Conservation (phyloP, 2,329 filamentous ascomycete genomes). For the Claviceps arundinis region DNA sequence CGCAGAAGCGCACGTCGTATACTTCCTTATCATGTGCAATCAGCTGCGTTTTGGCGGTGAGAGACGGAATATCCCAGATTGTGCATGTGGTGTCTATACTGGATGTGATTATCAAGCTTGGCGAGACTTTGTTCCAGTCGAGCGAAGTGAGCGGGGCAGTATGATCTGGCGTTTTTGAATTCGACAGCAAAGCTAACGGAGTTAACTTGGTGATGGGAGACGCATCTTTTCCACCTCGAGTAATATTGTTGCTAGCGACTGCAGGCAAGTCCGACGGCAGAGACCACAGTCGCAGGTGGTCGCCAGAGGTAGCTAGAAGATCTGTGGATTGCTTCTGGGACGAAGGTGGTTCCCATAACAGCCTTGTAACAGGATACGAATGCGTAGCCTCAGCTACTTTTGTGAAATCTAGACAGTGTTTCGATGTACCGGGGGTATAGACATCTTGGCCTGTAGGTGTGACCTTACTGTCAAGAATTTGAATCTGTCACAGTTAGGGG, state of each 20-base stretch:
- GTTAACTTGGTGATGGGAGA: conserved; percentile 65
- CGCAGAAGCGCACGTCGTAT: conserved; percentile 95
- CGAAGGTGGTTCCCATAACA: conserved; percentile 91
- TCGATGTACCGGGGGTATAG: conserved; percentile 55
- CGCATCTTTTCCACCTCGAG: conserved; percentile 44
- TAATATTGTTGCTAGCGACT: conserved; percentile 50
- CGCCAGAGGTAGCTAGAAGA: conserved; percentile 84
- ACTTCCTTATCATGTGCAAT: conserved; percentile 99
- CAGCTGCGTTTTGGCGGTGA: conserved; percentile 94
- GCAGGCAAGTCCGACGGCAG: conserved; percentile 55
- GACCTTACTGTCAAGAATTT: conserved; percentile 87
- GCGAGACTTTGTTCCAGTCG: conserved; percentile 96
- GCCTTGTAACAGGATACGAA: conserved; percentile 89
- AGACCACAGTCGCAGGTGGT: conserved; percentile 89
- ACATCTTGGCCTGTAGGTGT: conserved; percentile 55
- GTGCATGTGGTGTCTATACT: conserved; percentile 99
- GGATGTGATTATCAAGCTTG: conserved; percentile 94
- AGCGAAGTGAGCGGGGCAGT: conserved; percentile 91
- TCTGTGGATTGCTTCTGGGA: conserved; percentile 93
- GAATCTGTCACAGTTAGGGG: conserved; percentile 48
- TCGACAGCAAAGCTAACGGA: conserved; percentile 82
- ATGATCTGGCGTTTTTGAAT: conserved; percentile 96
- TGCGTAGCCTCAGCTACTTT: conserved; percentile 94
- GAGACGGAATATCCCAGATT: conserved; percentile 96
- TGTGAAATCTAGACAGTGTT: conserved; percentile 74